phyloP scores from a whole-genome alignment of 257 asterid species.

The Asclepias syriaca region DNA sequence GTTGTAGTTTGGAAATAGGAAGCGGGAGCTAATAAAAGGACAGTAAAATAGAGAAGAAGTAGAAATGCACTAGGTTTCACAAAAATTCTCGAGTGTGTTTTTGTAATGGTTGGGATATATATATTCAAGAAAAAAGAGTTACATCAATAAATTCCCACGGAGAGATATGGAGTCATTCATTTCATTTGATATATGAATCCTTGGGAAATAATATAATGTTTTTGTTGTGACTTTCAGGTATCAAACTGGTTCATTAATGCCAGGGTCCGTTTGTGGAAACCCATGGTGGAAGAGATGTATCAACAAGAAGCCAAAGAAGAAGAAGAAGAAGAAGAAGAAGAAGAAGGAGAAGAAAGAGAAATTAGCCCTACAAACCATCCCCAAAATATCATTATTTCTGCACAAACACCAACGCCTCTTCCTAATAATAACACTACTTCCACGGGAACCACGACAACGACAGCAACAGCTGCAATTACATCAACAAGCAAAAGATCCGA shows the following conservation, averaged over 20 bases:
- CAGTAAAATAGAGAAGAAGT: neutral
- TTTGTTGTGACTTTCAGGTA: constrained; percentile 48
- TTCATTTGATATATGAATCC: neutral
- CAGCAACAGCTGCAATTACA: constrained; percentile 19
- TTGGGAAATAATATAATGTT: neutral
- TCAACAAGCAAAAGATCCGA: constrained; percentile 42
- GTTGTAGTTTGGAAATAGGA: too few species aligned
- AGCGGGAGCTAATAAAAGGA: too few species aligned
- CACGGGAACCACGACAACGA: constrained; percentile 21
- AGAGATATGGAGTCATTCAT: neutral
- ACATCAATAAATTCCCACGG: constrained; percentile 11
- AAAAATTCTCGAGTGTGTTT: constrained; percentile 4
- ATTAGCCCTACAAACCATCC: constrained; percentile 40
- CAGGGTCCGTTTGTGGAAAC: constrained; percentile 99
- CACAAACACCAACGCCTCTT: constrained; percentile 57
- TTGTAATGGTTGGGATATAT: too few species aligned
- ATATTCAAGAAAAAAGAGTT: neutral
- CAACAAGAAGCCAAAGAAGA: constrained; percentile 89
- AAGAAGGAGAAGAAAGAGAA: constrained; percentile 23
- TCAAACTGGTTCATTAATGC: constrained; percentile 99
- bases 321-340: constrained; percentile 21
- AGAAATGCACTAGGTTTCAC: neutral
- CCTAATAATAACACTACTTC: constrained; percentile 7
- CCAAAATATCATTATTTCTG: constrained; percentile 19
- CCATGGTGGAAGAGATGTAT: constrained; percentile 99